These are phyloP conservation scores for Plasmodium cynomolgi DNA, from an alignment of 169 alveolate genomes.

Conservation along the genomic window DNA sequence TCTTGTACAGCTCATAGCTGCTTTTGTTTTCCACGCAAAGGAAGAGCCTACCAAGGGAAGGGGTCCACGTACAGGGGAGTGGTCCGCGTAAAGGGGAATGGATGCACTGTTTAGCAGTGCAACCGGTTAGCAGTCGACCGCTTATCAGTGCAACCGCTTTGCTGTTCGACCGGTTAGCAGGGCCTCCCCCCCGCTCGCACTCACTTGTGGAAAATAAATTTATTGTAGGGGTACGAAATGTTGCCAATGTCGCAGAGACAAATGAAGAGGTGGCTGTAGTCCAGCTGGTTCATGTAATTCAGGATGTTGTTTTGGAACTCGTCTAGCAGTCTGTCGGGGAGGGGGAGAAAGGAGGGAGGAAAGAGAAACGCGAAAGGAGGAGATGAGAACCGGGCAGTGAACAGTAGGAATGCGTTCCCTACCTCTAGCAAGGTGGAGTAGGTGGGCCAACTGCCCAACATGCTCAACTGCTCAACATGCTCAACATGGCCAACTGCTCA, in stretches of 20 bases:
- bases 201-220: slow-evolving; percentile 50
- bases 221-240: slow-evolving; percentile 38
- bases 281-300: slow-evolving; percentile 54
- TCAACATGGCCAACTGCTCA: too few species aligned
- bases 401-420: not conserved
- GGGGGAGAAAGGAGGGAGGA: not conserved
- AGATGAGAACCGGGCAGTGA: not conserved
- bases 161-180: not conserved
- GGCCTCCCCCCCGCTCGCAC: not conserved
- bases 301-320: slow-evolving; percentile 40
- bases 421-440: too few species aligned
- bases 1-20: slow-evolving; percentile 41
- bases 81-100: not conserved
- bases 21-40: slow-evolving; percentile 70
- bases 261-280: slow-evolving; percentile 36
- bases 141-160: not conserved
- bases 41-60: slow-evolving; percentile 13
- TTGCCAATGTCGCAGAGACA: slow-evolving; percentile 65
- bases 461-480: too few species aligned
- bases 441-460: too few species aligned
- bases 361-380: not conserved
- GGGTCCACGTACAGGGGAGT: not conserved
- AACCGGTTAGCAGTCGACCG: not conserved
- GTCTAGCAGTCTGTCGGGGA: slow-evolving; percentile 17
- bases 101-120: not conserved